phyloP scores from a whole-genome alignment of 805 yeast genomes.

The Sugiyamaella smithiae region DNA sequence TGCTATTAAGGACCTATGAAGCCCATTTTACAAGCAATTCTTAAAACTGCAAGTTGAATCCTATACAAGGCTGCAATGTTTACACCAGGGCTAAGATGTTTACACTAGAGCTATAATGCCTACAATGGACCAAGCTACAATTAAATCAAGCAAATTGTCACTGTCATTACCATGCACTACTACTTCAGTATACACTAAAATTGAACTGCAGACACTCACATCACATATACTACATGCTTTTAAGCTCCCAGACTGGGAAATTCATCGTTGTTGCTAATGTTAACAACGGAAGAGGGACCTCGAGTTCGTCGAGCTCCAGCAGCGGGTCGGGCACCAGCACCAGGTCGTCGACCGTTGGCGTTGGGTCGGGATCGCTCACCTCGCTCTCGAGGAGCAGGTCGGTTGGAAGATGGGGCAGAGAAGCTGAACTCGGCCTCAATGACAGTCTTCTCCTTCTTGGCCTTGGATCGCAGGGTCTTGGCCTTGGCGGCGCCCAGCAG shows the following conservation, averaged over 20 bases:
- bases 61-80: too few relatives aligned
- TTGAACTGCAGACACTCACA: too few relatives aligned
- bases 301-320: constrained; percentile 33
- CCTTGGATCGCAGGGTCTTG: constrained; percentile 70
- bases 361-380: constrained; percentile 20
- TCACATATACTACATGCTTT: constrained; percentile 7
- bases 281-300: constrained; percentile 27
- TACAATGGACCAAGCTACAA: too few relatives aligned
- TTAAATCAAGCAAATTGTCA: too few relatives aligned
- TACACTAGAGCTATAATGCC: too few relatives aligned
- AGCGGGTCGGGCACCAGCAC: constrained; percentile 34
- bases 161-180: too few relatives aligned
- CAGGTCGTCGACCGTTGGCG: constrained; percentile 34
- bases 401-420: constrained; percentile 41
- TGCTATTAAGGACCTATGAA: too few relatives aligned
- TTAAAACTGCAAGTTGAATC: too few relatives aligned
- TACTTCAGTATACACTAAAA: too few relatives aligned
- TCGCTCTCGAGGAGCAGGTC: constrained; percentile 26
- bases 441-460: constrained; percentile 74
- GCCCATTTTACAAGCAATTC: too few relatives aligned
- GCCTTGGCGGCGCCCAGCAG: constrained; percentile 57
- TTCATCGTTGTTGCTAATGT: constrained; percentile 25
- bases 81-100: too few relatives aligned
- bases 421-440: constrained; percentile 71
- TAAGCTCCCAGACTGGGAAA: constrained; percentile 31